A percentile compares a stretch with the other conserved stretches of the same genome.
These are phyloP conservation scores for Flagelloscypha sp. DNA, from an alignment of 768 basidiomycete genomes.

Conservation along the genomic window DNA sequence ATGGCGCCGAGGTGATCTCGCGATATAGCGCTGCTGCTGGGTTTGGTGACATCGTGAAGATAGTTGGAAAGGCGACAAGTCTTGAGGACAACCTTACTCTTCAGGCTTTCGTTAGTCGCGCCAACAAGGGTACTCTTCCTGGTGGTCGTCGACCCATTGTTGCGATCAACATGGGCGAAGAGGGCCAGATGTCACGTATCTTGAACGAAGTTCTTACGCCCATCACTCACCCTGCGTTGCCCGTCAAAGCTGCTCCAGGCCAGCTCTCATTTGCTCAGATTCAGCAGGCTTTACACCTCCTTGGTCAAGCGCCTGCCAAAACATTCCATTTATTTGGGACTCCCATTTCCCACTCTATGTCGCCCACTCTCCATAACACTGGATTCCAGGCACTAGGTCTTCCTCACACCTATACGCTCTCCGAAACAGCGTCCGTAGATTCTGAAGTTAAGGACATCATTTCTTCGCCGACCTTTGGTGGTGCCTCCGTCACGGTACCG, in stretches of 20 bases:
- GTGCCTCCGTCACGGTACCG: conserved; percentile 95
- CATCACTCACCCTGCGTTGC: conserved; percentile 83
- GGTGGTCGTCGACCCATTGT: no score
- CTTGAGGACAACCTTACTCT: conserved; percentile 76
- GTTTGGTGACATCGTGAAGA: conserved; percentile 86
- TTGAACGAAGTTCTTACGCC: conserved; percentile 83
- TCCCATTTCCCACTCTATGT: conserved; percentile 85
- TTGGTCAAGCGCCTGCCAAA: conserved; percentile 69
- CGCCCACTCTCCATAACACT: conserved; percentile 89
- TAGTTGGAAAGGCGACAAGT: conserved; percentile 75
- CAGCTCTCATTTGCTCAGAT: conserved; percentile 87
- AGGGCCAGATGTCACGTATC: conserved; percentile 86
- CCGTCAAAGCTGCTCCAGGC: conserved; percentile 83
- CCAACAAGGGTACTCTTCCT: no score
- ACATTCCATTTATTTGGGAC: conserved; percentile 83
- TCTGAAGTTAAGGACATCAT: conserved; percentile 60
- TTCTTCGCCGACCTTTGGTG: conserved; percentile 70
- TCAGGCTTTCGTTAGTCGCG: conserved; percentile 56
- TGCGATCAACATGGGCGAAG: conserved; percentile 87
- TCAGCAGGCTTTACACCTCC: conserved; percentile 68
- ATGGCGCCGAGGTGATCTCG: conserved; percentile 51
- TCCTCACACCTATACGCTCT: conserved; percentile 72
- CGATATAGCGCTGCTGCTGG: conserved; percentile 59
- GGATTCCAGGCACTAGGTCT: conserved; percentile 75
- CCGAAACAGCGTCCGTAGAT: conserved; percentile 64